Conservation (phyloP, 148 eudicot species). For the Rhododendron vialii region DNA sequence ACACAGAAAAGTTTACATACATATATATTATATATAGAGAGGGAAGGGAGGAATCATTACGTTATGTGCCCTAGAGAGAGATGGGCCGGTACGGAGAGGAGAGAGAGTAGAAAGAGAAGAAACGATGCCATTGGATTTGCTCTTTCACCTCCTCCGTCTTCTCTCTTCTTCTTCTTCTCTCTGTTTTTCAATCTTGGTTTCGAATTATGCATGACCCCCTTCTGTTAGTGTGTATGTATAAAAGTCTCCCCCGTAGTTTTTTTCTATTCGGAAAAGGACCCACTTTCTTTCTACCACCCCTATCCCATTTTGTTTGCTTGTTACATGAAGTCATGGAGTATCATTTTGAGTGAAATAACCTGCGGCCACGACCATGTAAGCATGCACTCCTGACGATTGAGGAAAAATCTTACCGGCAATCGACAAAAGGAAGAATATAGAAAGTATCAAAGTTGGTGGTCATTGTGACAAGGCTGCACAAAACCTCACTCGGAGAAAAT, state of each 20-base stretch:
- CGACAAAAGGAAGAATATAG: too few relatives aligned
- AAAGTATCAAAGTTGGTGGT: too few relatives aligned
- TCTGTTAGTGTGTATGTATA: neutral
- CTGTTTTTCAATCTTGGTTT: neutral
- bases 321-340: too few relatives aligned
- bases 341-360: too few relatives aligned
- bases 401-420: too few relatives aligned
- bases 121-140: neutral
- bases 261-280: neutral
- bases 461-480: too few relatives aligned
- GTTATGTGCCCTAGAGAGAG: conserved; percentile 18
- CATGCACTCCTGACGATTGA: too few relatives aligned
- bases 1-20: neutral
- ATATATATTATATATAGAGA: neutral
- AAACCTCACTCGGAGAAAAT: too few relatives aligned
- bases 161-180: neutral
- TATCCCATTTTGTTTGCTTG: too few relatives aligned
- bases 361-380: too few relatives aligned
- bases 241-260: neutral
- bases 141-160: neutral
- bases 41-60: conserved; percentile 14
- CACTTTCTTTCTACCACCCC: neutral
- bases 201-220: neutral
- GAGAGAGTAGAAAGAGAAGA: conserved; percentile 12
- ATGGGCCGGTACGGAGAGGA: conserved; percentile 10